Evolutionary conservation across 139 green algal species (phyloP).

Genomic region (Chlamydomonas sp.): DNA sequence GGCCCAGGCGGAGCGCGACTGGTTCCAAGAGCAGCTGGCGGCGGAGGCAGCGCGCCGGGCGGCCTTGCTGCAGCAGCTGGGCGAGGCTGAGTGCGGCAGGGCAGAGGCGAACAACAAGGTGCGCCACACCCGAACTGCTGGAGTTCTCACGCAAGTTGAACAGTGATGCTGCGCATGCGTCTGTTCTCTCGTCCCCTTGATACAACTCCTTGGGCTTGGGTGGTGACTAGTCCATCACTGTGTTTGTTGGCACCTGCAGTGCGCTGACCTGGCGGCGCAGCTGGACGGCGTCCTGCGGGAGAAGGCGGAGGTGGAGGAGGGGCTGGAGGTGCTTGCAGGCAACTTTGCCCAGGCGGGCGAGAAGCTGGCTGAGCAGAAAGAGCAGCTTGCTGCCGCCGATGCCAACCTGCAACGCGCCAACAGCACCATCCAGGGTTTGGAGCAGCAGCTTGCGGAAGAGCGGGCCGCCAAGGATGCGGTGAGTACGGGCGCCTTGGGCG

Average conservation of each 20-base stretch:
- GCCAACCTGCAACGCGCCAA: not conserved
- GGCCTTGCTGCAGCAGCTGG: not conserved
- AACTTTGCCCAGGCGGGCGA: conserved; percentile 14
- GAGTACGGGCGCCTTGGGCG: no score
- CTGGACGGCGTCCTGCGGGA: not conserved
- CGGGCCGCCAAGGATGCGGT: not conserved
- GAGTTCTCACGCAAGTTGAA: no score
- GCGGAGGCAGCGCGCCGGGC: not conserved
- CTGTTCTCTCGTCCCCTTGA: no score
- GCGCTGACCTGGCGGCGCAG: not conserved
- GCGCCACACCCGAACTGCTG: no score
- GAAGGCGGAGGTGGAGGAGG: conserved; percentile 26
- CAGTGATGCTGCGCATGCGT: no score
- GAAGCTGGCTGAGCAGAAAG: conserved; percentile 3
- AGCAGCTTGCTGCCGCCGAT: not conserved
- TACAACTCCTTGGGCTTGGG: no score
- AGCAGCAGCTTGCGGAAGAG: not conserved
- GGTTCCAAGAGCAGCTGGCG: not conserved
- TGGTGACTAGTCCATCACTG: not conserved
- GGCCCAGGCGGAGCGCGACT: not conserved
- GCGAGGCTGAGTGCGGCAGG: no score
- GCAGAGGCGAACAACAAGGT: no score
- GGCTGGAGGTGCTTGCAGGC: not conserved
- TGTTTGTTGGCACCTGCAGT: not conserved
- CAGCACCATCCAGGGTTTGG: not conserved